Conservation (phyloP, 1,284 basidiomycete species). For the Puccinia triticina region DNA sequence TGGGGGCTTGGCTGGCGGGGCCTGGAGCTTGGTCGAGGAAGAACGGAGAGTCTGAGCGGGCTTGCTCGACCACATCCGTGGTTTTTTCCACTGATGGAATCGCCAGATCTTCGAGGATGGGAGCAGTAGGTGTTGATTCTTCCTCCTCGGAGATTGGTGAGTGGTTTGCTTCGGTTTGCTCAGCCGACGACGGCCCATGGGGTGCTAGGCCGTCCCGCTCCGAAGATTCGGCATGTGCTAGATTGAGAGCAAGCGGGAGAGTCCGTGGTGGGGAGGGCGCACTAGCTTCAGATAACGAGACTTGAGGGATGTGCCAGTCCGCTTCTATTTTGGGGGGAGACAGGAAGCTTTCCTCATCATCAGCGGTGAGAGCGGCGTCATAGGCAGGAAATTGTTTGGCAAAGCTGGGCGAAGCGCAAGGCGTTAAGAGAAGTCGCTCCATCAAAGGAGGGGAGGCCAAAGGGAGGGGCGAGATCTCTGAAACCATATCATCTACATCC, state of each 20-base stretch:
- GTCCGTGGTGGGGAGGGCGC: conserved; percentile 5
- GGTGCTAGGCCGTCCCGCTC: background rate
- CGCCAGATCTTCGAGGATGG: background rate
- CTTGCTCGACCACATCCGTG: background rate
- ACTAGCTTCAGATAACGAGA: conserved; percentile 29
- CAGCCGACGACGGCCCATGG: background rate
- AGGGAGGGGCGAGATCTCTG: conserved; percentile 34
- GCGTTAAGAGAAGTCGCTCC: conserved; percentile 32
- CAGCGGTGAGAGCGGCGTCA: conserved; percentile 6
- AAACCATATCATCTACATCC: conserved; percentile 20
- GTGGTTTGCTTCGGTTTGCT: background rate
- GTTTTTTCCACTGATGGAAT: background rate
- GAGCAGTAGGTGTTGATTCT: background rate
- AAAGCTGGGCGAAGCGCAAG: background rate
- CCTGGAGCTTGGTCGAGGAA: conserved; percentile 8
- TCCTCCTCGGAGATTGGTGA: background rate
- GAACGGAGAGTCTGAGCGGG: conserved; percentile 10
- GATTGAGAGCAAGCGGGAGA: background rate
- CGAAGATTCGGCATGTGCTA: background rate
- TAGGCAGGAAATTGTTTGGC: conserved; percentile 42
- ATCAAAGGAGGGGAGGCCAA: conserved; percentile 35
- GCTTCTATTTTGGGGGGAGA: conserved; percentile 25
- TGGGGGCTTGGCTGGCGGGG: background rate
- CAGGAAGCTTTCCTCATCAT: background rate
- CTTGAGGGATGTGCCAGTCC: conserved; percentile 21